Evolutionary conservation across 1,284 basidiomycete species (phyloP).

Genomic region (Ustilago loliicola): DNA sequence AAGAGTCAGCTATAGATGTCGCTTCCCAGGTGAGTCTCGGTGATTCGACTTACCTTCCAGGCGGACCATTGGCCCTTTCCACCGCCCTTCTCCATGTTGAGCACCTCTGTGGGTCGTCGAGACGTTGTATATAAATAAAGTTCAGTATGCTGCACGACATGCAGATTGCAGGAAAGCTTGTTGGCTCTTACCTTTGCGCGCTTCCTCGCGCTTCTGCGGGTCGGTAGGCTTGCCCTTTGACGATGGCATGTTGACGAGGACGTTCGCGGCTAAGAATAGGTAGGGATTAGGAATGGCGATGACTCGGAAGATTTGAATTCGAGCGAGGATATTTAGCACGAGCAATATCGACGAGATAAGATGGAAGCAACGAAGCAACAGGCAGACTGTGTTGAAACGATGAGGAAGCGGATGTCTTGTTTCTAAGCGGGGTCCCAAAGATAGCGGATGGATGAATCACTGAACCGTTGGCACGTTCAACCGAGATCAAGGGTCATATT

Average conservation of each 20-base stretch:
- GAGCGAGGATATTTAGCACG: neutral
- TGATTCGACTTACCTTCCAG: slow-evolving; percentile 61
- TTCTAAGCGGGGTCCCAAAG: neutral
- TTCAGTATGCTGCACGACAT: neutral
- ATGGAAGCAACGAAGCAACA: neutral
- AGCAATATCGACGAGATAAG: neutral
- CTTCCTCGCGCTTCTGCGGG: slow-evolving; percentile 71
- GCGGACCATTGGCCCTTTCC: slow-evolving; percentile 72
- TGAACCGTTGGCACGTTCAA: slow-evolving; percentile 4
- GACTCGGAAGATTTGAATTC: neutral
- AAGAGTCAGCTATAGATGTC: neutral
- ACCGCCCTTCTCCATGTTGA: slow-evolving; percentile 71
- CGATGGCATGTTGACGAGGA: slow-evolving; percentile 66
- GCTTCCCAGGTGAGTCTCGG: too few relatives aligned
- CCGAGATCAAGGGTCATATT: slow-evolving; percentile 6
- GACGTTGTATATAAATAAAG: neutral
- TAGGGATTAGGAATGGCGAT: neutral
- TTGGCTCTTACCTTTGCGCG: slow-evolving; percentile 63
- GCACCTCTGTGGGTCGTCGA: slow-evolving; percentile 36
- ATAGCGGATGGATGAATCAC: slow-evolving; percentile 5
- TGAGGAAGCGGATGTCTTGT: neutral
- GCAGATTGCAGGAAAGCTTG: neutral
- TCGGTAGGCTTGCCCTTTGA: slow-evolving; percentile 73
- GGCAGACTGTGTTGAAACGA: neutral
- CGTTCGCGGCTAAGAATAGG: neutral